Evolutionary conservation across 371 early-diverging fungal genomes (phyloP).

Genomic region (Apophysomyces elegans): DNA sequence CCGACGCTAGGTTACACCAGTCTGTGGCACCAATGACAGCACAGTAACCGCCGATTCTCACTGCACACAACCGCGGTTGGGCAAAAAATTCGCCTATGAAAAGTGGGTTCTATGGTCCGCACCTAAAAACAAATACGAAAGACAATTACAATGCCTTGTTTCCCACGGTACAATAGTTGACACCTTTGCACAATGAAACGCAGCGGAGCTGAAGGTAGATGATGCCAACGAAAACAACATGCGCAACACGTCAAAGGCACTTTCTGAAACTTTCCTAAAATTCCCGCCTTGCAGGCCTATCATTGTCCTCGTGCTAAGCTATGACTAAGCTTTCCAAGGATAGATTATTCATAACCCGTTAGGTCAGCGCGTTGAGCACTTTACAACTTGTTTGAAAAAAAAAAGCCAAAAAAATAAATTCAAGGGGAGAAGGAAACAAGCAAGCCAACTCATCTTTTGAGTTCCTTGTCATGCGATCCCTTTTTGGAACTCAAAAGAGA

Average conservation of each 20-base stretch:
- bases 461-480: no score
- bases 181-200: no score
- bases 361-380: neutral
- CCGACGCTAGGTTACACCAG: constrained; percentile 1
- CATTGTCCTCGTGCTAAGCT: neutral
- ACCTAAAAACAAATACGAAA: neutral
- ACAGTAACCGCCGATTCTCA: neutral
- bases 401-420: no score
- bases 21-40: neutral
- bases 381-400: neutral
- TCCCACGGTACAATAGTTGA: neutral
- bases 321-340: neutral
- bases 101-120: neutral
- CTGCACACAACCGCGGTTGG: neutral
- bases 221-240: neutral
- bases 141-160: neutral
- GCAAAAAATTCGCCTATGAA: no score
- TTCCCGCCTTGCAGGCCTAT: no score
- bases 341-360: neutral
- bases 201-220: neutral
- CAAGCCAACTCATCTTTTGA: no score
- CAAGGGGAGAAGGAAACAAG: no score
- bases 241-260: neutral
- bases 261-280: neutral
- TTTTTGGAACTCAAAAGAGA: no score